Evolutionary conservation across 2,329 filamentous ascomycete species (phyloP).

Genomic region (Aplosporella prunicola): DNA sequence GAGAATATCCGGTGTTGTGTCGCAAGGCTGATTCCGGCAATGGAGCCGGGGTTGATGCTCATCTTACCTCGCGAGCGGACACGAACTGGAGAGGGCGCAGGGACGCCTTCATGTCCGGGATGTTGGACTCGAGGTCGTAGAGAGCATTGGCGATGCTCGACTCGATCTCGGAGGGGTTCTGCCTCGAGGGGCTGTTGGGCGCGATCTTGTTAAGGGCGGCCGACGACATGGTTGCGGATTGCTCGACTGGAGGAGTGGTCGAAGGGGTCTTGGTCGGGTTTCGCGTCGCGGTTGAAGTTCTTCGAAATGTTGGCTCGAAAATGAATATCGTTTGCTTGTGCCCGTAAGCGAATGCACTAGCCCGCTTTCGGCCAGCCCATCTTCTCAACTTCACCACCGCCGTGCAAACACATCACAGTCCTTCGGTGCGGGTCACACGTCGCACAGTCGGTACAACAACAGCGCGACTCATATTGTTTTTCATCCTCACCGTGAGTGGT

Average conservation of each 20-base stretch:
- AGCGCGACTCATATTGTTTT: too few species aligned
- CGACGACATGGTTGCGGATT: conserved; percentile 18
- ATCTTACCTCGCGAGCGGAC: conserved; percentile 97
- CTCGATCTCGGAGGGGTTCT: conserved; percentile 96
- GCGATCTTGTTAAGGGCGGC: conserved; percentile 96
- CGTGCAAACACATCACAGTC: too few species aligned
- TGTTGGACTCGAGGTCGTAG: conserved; percentile 98
- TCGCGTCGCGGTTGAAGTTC: conserved; percentile 10
- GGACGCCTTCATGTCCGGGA: conserved; percentile 90
- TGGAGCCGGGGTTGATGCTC: conserved; percentile 18
- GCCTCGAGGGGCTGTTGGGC: conserved; percentile 72
- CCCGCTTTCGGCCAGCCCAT: too few species aligned
- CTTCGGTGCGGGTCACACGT: too few species aligned
- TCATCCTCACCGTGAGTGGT: too few species aligned
- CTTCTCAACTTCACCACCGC: too few species aligned
- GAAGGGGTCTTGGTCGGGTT: not conserved
- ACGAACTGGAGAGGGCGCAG: conserved; percentile 98
- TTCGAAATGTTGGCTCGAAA: conserved; percentile 2
- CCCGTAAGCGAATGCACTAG: too few species aligned
- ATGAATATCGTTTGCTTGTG: too few species aligned
- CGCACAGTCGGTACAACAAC: too few species aligned
- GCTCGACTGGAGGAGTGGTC: conserved; percentile 9
- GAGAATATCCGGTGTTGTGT: not conserved
- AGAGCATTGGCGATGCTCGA: conserved; percentile 92
- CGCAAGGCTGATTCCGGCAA: not conserved